These are phyloP conservation scores for Eimeria acervulina DNA, from an alignment of 169 alveolate genomes.

Conservation along the genomic window DNA sequence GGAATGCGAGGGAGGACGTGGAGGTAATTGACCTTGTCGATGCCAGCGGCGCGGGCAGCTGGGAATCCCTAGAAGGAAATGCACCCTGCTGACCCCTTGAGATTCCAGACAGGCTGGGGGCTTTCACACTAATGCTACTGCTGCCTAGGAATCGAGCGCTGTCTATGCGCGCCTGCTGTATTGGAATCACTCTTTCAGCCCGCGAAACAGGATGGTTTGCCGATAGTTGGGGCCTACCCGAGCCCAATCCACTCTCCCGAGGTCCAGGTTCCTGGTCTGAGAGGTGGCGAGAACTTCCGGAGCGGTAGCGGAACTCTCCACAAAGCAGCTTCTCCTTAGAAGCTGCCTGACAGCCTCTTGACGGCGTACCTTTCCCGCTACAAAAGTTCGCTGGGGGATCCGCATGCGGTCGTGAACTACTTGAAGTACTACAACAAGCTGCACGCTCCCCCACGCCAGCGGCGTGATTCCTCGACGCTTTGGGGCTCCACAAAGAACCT, in stretches of 20 bases:
- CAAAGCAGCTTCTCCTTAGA: conserved; percentile 47
- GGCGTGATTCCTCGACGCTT: conserved; percentile 43
- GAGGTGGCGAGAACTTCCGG: conserved; percentile 21
- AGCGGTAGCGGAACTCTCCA: conserved; percentile 47
- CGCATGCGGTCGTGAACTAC: conserved; percentile 14
- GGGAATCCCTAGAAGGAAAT: conserved; percentile 1
- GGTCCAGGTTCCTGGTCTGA: conserved; percentile 28
- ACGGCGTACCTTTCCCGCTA: background rate
- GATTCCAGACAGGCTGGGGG: background rate
- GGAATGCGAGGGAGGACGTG: conserved; percentile 46
- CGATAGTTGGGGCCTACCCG: conserved; percentile 3
- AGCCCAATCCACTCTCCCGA: conserved; percentile 28
- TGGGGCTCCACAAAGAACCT: conserved; percentile 79
- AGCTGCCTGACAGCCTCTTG: background rate
- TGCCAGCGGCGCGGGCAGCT: conserved; percentile 33
- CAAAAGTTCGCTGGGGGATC: background rate
- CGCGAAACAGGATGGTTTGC: conserved; percentile 69
- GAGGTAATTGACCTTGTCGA: conserved; percentile 61
- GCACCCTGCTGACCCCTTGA: conserved; percentile 8
- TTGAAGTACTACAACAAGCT: background rate
- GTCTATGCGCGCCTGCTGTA: conserved; percentile 53
- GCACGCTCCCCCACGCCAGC: conserved; percentile 32
- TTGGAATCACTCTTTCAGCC: conserved; percentile 11
- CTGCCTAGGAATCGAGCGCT: conserved; percentile 59
- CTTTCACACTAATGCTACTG: conserved; percentile 1